A percentile compares a stretch with the other conserved stretches of the same genome.
These are phyloP conservation scores for Fagus sylvatica DNA, from an alignment of 306 rosid genomes.

Conservation along the genomic window DNA sequence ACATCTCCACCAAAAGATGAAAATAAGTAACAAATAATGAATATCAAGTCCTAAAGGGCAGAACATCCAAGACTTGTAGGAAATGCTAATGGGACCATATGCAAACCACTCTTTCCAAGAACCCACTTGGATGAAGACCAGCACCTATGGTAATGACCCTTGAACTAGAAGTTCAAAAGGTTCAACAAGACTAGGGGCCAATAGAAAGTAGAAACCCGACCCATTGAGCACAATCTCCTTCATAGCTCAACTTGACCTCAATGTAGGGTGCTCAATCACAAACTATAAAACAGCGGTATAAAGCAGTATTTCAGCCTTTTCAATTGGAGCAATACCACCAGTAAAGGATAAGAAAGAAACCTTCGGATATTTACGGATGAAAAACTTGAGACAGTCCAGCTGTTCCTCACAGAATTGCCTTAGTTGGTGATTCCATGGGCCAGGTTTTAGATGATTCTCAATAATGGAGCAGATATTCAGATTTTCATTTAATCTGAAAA, in stretches of 20 bases:
- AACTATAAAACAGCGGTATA: neutral
- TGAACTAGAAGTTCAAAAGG: neutral
- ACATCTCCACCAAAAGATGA: no score
- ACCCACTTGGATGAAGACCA: neutral
- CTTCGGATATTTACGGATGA: constrained; percentile 68
- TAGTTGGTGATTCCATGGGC: constrained; percentile 76
- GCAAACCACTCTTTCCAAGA: neutral
- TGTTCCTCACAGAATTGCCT: constrained; percentile 56
- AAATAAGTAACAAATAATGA: no score
- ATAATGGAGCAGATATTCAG: constrained; percentile 48
- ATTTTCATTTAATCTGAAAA: constrained; percentile 67
- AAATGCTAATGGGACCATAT: neutral
- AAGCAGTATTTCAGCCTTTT: neutral
- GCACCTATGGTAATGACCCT: neutral
- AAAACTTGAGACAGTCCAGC: constrained; percentile 65
- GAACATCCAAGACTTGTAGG: no score
- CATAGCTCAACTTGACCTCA: neutral
- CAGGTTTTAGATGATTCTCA: constrained; percentile 69
- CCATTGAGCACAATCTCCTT: neutral
- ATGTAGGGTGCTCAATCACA: neutral
- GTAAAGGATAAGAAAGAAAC: constrained; percentile 34
- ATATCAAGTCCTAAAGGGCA: no score
- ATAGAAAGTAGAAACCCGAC: neutral
- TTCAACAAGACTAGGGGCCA: neutral
- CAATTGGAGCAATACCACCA: neutral